phyloP scores from a whole-genome alignment of 441 rosid genomes.

The Gossypium aridum region DNA sequence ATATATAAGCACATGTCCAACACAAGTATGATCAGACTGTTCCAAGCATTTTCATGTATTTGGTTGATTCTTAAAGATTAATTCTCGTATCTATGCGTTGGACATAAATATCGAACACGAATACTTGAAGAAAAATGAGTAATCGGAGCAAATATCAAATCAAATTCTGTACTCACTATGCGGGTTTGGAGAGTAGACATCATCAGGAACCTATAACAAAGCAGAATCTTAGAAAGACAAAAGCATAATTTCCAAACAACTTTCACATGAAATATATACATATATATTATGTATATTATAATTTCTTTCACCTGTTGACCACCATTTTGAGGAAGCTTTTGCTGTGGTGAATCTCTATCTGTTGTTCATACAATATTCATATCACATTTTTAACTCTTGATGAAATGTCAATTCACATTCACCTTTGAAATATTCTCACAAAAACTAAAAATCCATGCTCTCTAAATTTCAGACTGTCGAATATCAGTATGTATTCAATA shows the following conservation, averaged over 20 bases:
- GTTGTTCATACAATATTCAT: conserved; percentile 30
- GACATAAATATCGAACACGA: not conserved
- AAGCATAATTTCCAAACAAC: not conserved
- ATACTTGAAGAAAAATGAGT: not conserved
- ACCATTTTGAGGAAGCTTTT: conserved; percentile 53
- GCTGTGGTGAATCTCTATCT: conserved; percentile 87
- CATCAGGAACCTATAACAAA: conserved; percentile 7
- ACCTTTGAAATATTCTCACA: too few relatives aligned
- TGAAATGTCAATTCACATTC: too few relatives aligned
- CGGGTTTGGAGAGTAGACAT: conserved; percentile 4
- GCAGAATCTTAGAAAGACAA: conserved; percentile 8
- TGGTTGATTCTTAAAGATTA: not conserved
- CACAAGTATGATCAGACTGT: too few relatives aligned
- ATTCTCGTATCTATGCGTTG: not conserved
- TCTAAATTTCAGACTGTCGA: not conserved
- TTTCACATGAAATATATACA: not conserved
- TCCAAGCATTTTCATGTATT: not conserved
- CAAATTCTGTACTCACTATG: conserved; percentile 27
- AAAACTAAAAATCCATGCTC: not conserved
- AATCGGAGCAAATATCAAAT: conserved; percentile 6
- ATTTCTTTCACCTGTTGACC: conserved; percentile 66
- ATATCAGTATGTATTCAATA: not conserved
- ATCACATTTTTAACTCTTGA: too few relatives aligned
- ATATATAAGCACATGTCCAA: too few relatives aligned
- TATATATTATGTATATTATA: not conserved